phyloP scores from a whole-genome alignment of 1,139 yeast species.

The Candida tropicalis region DNA sequence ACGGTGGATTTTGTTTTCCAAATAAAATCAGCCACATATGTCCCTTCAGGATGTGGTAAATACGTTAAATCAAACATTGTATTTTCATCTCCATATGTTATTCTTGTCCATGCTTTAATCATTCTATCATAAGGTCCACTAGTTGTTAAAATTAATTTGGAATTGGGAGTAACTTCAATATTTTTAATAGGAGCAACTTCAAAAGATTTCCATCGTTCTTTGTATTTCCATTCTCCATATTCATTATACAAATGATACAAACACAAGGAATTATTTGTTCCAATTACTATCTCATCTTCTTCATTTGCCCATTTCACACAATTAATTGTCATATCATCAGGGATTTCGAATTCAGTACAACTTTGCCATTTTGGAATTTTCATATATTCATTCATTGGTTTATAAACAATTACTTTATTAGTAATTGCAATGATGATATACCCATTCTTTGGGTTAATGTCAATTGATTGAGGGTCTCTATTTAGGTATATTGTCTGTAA shows the following conservation, averaged over 20 bases:
- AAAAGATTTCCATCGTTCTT: slow-evolving; percentile 53
- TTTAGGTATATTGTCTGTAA: slow-evolving; percentile 79
- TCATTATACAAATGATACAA: slow-evolving; percentile 56
- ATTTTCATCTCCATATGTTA: slow-evolving; percentile 66
- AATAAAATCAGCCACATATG: slow-evolving; percentile 53
- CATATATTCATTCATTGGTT: slow-evolving; percentile 49
- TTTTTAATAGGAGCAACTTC: slow-evolving; percentile 61
- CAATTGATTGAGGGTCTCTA: slow-evolving; percentile 66
- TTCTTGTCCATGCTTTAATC: slow-evolving; percentile 79
- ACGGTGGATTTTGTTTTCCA: slow-evolving; percentile 45
- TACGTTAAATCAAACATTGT: slow-evolving; percentile 73
- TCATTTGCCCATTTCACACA: slow-evolving; percentile 68
- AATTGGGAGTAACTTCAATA: slow-evolving; percentile 62
- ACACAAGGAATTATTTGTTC: slow-evolving; percentile 51
- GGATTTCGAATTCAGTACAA: slow-evolving; percentile 21
- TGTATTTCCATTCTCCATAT: slow-evolving; percentile 39
- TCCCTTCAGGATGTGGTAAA: slow-evolving; percentile 56
- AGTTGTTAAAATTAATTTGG: slow-evolving; percentile 63
- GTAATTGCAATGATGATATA: slow-evolving; percentile 50
- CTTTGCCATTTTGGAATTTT: slow-evolving; percentile 53
- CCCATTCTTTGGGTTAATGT: slow-evolving; percentile 62
- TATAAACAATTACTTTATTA: slow-evolving; percentile 35
- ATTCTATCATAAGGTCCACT: slow-evolving; percentile 63
- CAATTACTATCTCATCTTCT: slow-evolving; percentile 62
- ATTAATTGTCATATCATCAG: slow-evolving; percentile 36